Evolutionary conservation across 306 rosid species (phyloP).

Genomic region (Sicyos baderoa): DNA sequence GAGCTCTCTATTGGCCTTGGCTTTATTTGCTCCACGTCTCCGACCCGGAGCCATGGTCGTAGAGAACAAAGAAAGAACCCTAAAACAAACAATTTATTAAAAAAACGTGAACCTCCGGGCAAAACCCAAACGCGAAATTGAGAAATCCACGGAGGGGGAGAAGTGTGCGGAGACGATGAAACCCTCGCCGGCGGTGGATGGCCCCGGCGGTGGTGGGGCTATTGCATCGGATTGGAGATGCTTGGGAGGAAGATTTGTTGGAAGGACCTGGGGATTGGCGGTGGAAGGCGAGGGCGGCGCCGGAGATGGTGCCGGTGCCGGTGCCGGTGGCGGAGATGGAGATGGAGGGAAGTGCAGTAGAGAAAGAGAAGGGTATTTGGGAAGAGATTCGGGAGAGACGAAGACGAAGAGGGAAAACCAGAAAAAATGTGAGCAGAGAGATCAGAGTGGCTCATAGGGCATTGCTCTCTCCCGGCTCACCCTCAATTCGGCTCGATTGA

Average conservation of each 20-base stretch:
- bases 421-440: background rate
- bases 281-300: background rate
- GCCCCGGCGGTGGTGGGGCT: slow-evolving; percentile 41
- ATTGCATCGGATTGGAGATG: slow-evolving; percentile 31
- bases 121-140: slow-evolving; percentile 13
- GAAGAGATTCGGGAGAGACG: slow-evolving; percentile 11
- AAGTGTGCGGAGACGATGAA: slow-evolving; percentile 22
- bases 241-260: background rate
- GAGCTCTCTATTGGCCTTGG: slow-evolving; percentile 55
- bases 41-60: slow-evolving; percentile 83
- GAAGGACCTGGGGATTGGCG: background rate
- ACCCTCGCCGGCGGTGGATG: slow-evolving; percentile 28
- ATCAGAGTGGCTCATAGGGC: slow-evolving; percentile 7
- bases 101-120: background rate
- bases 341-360: slow-evolving; percentile 7
- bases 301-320: background rate
- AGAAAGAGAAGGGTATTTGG: background rate
- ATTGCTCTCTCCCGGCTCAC: slow-evolving; percentile 2
- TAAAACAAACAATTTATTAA: background rate
- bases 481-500: too few relatives aligned
- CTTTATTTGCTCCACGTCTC: slow-evolving; percentile 83
- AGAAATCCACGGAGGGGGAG: slow-evolving; percentile 39
- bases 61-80: background rate
- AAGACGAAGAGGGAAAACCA: background rate
- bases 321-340: slow-evolving; percentile 5